Percentiles rank a stretch among this genome's conserved stretches.
Conservation (phyloP, 805 yeast species). For the Torulaspora franciscae region DNA sequence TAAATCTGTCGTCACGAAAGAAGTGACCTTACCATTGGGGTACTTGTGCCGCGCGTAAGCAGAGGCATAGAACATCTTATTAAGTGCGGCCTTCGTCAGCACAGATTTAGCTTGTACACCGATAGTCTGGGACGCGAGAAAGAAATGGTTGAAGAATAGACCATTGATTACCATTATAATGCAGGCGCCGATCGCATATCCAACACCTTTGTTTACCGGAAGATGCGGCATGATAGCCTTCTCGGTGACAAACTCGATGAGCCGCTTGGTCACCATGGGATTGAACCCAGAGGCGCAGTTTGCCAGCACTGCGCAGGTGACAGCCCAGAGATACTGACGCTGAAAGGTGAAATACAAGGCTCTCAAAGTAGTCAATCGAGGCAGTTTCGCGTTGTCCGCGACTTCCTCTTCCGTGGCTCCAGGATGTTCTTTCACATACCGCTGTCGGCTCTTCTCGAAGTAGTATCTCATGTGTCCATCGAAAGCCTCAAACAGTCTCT, state of each 20-base stretch:
- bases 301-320: conserved; percentile 43
- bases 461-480: conserved; percentile 33
- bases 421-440: conserved; percentile 35
- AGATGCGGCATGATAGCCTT: conserved; percentile 42
- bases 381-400: conserved; percentile 27
- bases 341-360: conserved; percentile 49
- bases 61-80: conserved; percentile 60
- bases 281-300: conserved; percentile 50
- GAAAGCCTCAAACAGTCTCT: conserved; percentile 40
- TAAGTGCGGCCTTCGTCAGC: conserved; percentile 62
- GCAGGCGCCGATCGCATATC: conserved; percentile 68
- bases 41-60: conserved; percentile 52
- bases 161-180: conserved; percentile 49
- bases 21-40: conserved; percentile 68
- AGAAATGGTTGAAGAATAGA: conserved; percentile 53
- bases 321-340: conserved; percentile 43
- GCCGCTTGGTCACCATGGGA: conserved; percentile 60
- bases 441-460: conserved; percentile 32
- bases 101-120: conserved; percentile 72
- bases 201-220: conserved; percentile 58
- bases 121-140: conserved; percentile 53
- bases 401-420: conserved; percentile 39
- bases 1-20: conserved; percentile 75
- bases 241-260: conserved; percentile 59
- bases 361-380: conserved; percentile 36